These are phyloP conservation scores for Stygiomarasmius scandens DNA, from an alignment of 1,284 basidiomycete genomes.

Conservation along the genomic window DNA sequence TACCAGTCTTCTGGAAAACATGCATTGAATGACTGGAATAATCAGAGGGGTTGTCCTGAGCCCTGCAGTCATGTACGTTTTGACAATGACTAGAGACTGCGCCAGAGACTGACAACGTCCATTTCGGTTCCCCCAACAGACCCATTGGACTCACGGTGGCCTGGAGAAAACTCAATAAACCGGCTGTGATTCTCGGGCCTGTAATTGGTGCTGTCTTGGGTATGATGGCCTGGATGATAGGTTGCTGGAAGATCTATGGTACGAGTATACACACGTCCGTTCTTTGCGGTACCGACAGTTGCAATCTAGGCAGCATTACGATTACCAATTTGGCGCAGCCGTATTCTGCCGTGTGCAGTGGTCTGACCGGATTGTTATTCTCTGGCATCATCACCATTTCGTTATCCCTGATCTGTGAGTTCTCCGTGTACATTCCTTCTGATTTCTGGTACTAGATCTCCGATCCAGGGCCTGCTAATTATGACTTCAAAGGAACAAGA, in stretches of 20 bases:
- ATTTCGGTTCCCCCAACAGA: background rate
- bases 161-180: constrained; percentile 48
- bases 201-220: constrained; percentile 45
- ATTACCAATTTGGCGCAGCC: constrained; percentile 46
- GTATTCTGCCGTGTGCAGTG: constrained; percentile 53
- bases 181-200: constrained; percentile 44
- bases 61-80: constrained; percentile 43
- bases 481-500: constrained; percentile 50
- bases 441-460: no score
- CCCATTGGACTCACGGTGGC: constrained; percentile 50
- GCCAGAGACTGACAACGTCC: no score
- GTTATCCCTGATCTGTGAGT: constrained; percentile 46
- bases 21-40: constrained; percentile 3
- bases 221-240: constrained; percentile 55
- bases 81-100: no score
- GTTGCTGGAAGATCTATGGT: constrained; percentile 54
- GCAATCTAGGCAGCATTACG: constrained; percentile 40
- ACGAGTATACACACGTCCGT: background rate
- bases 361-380: constrained; percentile 45
- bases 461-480: constrained; percentile 50
- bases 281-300: background rate
- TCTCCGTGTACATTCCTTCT: no score
- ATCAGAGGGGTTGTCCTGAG: constrained; percentile 48
- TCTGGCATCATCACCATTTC: constrained; percentile 45
- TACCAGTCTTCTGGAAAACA: background rate